These are phyloP conservation scores for Globisporangium abappressorium DNA, from an alignment of 352 stramenopile species.

Conservation along the genomic window DNA sequence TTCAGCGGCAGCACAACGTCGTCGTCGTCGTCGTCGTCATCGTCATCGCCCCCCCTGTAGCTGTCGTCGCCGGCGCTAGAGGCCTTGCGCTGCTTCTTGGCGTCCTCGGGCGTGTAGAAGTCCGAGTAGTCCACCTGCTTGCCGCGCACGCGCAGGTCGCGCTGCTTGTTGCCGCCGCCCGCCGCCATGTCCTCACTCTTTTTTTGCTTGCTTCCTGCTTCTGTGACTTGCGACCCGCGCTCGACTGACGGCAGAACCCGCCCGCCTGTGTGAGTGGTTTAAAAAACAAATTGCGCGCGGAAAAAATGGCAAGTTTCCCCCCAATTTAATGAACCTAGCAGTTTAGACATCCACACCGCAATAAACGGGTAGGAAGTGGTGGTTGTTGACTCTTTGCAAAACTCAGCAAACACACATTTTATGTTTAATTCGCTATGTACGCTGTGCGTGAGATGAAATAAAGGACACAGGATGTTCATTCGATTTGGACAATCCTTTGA, in stretches of 20 bases:
- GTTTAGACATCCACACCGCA: not conserved
- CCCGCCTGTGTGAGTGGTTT: constrained; percentile 5
- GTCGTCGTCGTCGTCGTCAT: constrained; percentile 30
- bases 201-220: not conserved
- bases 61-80: constrained; percentile 18
- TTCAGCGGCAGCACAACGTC: constrained; percentile 20
- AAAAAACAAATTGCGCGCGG: constrained; percentile 12
- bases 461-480: too few relatives aligned
- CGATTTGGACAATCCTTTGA: too few relatives aligned
- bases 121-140: constrained; percentile 44
- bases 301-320: constrained; percentile 4
- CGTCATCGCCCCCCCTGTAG: constrained; percentile 35
- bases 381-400: too few relatives aligned
- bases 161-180: constrained; percentile 26
- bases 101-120: constrained; percentile 22
- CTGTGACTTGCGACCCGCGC: constrained; percentile 14
- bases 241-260: constrained; percentile 11
- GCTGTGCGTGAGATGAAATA: too few relatives aligned
- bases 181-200: constrained; percentile 16
- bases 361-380: too few relatives aligned
- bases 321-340: not conserved
- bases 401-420: too few relatives aligned
- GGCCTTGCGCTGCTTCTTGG: constrained; percentile 23
- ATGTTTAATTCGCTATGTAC: too few relatives aligned
- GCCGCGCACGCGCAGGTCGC: constrained; percentile 28